Conservation (phyloP, 169 alveolate species). For the Blepharisma undulans region DNA sequence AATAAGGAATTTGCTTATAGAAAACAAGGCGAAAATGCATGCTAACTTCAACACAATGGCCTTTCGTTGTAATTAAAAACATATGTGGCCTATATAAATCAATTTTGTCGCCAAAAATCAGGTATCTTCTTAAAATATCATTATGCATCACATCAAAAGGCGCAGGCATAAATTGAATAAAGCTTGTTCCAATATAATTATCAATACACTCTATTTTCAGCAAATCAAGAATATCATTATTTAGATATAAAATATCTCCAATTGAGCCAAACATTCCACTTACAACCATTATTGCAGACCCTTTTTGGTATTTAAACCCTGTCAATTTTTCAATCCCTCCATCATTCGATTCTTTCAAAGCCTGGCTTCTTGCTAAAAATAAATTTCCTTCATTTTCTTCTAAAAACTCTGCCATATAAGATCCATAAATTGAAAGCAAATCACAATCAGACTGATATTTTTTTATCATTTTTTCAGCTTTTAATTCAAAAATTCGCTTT, state of each 20-base stretch:
- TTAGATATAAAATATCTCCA: background rate
- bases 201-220: background rate
- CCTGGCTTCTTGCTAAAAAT: background rate
- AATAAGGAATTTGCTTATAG: background rate
- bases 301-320: background rate
- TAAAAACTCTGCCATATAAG: background rate
- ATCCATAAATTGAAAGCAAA: background rate
- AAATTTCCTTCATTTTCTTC: background rate
- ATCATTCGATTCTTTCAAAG: background rate
- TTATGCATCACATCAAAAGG: conserved; percentile 15
- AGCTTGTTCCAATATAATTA: background rate
- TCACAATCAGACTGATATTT: background rate
- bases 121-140: background rate
- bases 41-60: background rate
- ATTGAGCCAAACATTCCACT: background rate
- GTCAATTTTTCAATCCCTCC: background rate
- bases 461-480: background rate
- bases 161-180: background rate
- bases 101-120: background rate
- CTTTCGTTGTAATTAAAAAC: background rate
- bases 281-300: background rate
- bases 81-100: background rate
- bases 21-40: conserved; percentile 9
- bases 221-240: background rate
- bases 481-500: background rate